Percentiles rank a stretch among this genome's conserved stretches.
Evolutionary conservation across 1,139 yeast species (phyloP).

Genomic region (Arxiozyma heterogenica): DNA sequence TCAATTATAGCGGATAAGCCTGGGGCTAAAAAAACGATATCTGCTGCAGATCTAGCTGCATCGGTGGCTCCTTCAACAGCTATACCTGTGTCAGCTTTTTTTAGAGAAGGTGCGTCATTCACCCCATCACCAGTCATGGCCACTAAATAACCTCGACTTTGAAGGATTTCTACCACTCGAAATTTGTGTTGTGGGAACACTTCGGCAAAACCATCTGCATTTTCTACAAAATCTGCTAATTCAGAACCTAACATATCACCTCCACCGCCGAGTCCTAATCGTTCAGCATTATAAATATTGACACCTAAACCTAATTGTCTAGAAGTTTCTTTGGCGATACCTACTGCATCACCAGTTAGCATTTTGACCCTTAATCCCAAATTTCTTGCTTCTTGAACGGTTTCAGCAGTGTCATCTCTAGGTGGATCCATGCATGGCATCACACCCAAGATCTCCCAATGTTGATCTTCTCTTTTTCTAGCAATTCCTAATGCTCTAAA

Average conservation of each 20-base stretch:
- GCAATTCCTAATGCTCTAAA: constrained; percentile 98
- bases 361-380: constrained; percentile 92
- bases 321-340: constrained; percentile 96
- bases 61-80: constrained; percentile 95
- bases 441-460: constrained; percentile 95
- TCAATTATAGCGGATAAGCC: constrained; percentile 90
- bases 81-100: constrained; percentile 93
- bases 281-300: constrained; percentile 92
- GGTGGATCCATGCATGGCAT: constrained; percentile 99
- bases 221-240: constrained; percentile 87
- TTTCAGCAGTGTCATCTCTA: constrained; percentile 94
- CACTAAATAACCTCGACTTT: constrained; percentile 79
- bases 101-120: constrained; percentile 89
- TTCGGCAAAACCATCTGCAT: constrained; percentile 93
- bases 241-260: constrained; percentile 94
- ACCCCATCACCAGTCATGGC: constrained; percentile 98
- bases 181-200: constrained; percentile 94
- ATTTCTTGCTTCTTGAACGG: constrained; percentile 83
- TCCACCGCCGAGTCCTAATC: constrained; percentile 85
- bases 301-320: constrained; percentile 95
- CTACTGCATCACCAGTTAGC: constrained; percentile 98
- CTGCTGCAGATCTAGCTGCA: constrained; percentile 93
- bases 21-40: constrained; percentile 88
- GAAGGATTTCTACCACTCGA: constrained; percentile 82
- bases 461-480: constrained; percentile 96